phyloP scores from a whole-genome alignment of 108 stramenopile species.

The Aurantiochytrium sp. region DNA sequence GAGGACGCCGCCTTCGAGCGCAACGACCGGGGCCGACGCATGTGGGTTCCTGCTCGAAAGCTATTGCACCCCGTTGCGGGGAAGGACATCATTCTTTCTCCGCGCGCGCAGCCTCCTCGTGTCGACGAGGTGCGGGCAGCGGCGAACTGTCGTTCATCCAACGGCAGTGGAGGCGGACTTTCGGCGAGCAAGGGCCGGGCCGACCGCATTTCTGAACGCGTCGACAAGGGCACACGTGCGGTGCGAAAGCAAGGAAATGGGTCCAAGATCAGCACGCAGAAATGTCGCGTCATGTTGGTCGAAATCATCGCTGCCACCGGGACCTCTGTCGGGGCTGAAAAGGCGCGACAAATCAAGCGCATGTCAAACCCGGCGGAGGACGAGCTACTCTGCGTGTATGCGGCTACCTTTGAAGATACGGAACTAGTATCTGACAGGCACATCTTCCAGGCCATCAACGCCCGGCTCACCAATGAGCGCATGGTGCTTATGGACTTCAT shows the following conservation, averaged over 20 bases:
- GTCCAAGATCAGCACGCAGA: background rate
- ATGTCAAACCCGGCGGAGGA: background rate
- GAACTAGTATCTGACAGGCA: background rate
- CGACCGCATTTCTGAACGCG: background rate
- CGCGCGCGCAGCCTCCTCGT: background rate
- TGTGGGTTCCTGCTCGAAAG: background rate
- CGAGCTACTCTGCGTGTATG: background rate
- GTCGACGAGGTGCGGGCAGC: background rate
- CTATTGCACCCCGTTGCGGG: background rate
- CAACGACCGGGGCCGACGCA: background rate
- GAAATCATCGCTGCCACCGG: background rate
- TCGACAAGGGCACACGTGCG: conserved; percentile 1
- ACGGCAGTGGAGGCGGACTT: background rate
- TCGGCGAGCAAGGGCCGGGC: background rate
- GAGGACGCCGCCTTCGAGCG: background rate
- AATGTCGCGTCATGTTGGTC: background rate
- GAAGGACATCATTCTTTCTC: background rate
- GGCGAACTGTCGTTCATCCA: too few species aligned
- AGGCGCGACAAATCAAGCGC: background rate
- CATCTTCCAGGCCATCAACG: background rate
- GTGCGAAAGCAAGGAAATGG: background rate
- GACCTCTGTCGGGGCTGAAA: too few species aligned
- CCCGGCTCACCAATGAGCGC: background rate
- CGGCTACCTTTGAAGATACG: background rate
- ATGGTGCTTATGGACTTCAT: background rate